Conservation (phyloP, 2,329 filamentous ascomycete genomes). For the Colletotrichum horii region DNA sequence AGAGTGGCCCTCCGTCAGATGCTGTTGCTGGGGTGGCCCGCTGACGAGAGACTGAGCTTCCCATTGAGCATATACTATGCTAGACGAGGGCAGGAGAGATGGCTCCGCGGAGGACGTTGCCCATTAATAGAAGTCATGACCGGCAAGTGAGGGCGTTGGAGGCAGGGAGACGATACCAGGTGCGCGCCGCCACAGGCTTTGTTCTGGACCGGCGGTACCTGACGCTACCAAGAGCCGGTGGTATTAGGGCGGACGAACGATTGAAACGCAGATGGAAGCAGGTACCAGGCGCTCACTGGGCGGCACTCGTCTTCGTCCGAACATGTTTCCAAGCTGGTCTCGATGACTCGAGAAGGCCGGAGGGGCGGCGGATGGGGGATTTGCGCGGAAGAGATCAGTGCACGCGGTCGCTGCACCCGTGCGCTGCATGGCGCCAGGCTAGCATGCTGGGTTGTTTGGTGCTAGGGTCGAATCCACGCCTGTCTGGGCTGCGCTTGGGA, state of each 20-base stretch:
- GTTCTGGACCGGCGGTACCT: background rate
- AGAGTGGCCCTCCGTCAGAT: background rate
- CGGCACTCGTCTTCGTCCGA: background rate
- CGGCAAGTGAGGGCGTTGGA: background rate
- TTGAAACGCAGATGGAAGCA: background rate
- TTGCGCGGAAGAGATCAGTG: constrained; percentile 1
- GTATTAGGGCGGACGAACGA: background rate
- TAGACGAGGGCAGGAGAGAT: background rate
- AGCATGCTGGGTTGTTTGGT: background rate
- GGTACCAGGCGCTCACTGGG: background rate
- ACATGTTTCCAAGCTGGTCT: background rate
- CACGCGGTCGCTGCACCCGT: background rate
- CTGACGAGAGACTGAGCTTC: constrained; percentile 8
- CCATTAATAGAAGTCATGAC: constrained; percentile 8
- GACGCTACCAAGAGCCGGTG: background rate
- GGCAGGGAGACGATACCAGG: background rate
- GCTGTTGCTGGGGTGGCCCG: background rate
- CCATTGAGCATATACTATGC: background rate
- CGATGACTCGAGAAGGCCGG: background rate
- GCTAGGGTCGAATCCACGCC: background rate
- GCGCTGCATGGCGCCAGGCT: constrained; percentile 4
- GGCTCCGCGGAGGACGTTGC: background rate
- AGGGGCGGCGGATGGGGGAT: background rate
- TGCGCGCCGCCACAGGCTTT: constrained; percentile 1
- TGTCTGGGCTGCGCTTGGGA: background rate